Conservation (phyloP, 2,329 filamentous ascomycete genomes). For the Aureobasidium vineae region DNA sequence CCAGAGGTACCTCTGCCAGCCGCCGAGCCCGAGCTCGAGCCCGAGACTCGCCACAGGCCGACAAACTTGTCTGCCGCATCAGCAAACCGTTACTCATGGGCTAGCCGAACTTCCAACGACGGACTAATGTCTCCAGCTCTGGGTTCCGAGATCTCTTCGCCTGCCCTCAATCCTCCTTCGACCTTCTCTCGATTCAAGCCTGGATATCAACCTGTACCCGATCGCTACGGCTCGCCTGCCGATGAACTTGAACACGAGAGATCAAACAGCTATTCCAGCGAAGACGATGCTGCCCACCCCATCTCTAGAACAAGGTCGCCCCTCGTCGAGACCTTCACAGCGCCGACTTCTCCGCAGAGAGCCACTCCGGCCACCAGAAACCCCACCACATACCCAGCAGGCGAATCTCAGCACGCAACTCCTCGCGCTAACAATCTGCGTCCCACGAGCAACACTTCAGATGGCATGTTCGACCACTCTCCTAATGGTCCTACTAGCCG, state of each 20-base stretch:
- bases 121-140: conserved; percentile 31
- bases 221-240: conserved; percentile 28
- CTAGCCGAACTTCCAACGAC: conserved; percentile 37
- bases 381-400: conserved; percentile 25
- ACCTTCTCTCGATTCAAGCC: conserved; percentile 27
- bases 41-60: conserved; percentile 7
- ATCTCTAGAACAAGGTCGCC: conserved; percentile 7
- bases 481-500: conserved; percentile 37
- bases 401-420: conserved; percentile 33
- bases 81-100: conserved; percentile 37
- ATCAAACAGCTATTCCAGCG: conserved; percentile 24
- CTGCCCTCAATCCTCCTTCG: conserved; percentile 23
- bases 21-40: not conserved
- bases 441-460: conserved; percentile 22
- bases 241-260: conserved; percentile 26
- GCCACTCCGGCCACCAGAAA: conserved; percentile 3
- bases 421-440: conserved; percentile 30
- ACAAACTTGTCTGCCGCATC: conserved; percentile 18
- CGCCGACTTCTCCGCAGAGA: not conserved
- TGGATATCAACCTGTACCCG: conserved; percentile 28
- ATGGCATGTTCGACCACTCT: conserved; percentile 37
- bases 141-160: conserved; percentile 22
- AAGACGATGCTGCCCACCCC: conserved; percentile 9
- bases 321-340: conserved; percentile 1
- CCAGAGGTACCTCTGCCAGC: not conserved